Evolutionary conservation across 306 rosid species (phyloP).

Genomic region (Benincasa hispida): DNA sequence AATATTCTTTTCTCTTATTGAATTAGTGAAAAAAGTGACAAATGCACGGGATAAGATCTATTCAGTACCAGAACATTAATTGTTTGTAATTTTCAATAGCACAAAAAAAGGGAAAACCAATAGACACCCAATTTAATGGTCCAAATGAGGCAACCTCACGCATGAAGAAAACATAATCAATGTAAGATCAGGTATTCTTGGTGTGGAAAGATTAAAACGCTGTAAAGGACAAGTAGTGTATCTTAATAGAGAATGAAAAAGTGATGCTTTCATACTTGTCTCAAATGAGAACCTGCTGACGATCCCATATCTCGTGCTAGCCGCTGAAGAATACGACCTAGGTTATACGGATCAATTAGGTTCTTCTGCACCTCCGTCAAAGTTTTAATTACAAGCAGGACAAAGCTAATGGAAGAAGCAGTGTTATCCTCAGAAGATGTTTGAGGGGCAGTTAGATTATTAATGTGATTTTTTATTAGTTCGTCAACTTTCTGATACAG

Average conservation of each 20-base stretch:
- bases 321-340: conserved; percentile 91
- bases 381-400: conserved; percentile 80
- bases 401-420: conserved; percentile 66
- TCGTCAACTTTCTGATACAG: conserved; percentile 88
- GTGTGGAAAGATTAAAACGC: background rate
- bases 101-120: too few relatives aligned
- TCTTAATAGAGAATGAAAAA: background rate
- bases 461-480: conserved; percentile 76
- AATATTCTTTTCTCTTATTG: background rate
- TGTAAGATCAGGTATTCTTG: background rate
- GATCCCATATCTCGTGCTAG: conserved; percentile 92
- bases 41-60: background rate
- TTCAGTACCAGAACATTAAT: background rate
- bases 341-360: conserved; percentile 58
- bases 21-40: background rate
- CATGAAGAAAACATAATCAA: background rate
- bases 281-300: conserved; percentile 60
- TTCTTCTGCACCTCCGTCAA: conserved; percentile 88
- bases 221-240: background rate
- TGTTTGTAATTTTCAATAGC: background rate
- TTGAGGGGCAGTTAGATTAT: conserved; percentile 57
- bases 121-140: background rate
- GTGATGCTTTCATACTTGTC: conserved; percentile 57
- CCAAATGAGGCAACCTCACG: background rate
- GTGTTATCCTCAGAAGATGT: conserved; percentile 69